Evolutionary conservation across 345 rosid species (phyloP).

Genomic region (Litchi chinensis): DNA sequence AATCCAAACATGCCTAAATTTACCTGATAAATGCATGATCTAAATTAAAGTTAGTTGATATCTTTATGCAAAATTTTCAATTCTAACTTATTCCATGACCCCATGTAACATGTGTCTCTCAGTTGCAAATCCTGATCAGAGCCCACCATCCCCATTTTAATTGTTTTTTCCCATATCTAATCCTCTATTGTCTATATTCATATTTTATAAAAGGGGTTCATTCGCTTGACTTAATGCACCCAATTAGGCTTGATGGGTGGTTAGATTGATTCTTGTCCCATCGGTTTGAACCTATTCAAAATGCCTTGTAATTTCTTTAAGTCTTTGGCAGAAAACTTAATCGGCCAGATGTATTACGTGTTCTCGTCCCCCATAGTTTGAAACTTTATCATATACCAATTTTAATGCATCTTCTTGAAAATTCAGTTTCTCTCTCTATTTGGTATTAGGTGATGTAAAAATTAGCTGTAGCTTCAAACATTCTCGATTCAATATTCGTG

Average conservation of each 20-base stretch:
- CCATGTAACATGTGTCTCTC: constrained; percentile 15
- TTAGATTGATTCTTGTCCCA: constrained; percentile 10
- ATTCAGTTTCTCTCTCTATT: too few species aligned
- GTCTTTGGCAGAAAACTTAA: neutral
- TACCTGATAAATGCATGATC: constrained; percentile 11
- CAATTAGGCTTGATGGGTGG: constrained; percentile 17
- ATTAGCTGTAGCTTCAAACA: too few species aligned
- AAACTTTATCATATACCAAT: neutral
- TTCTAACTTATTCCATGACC: constrained; percentile 15
- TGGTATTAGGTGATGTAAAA: too few species aligned
- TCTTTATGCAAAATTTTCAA: neutral
- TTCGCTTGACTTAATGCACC: constrained; percentile 13
- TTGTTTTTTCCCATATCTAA: neutral
- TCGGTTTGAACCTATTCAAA: constrained; percentile 10
- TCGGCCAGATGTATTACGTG: neutral
- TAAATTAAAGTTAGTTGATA: constrained; percentile 5
- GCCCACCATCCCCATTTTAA: constrained; percentile 21
- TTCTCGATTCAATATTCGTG: too few species aligned
- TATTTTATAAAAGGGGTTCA: neutral
- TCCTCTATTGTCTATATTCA: neutral
- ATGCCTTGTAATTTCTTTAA: neutral
- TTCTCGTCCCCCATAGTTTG: neutral
- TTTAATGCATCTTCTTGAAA: neutral
- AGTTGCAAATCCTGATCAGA: constrained; percentile 41
- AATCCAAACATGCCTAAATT: constrained; percentile 16